Evolutionary conservation across 2,329 filamentous ascomycete species (phyloP).

Genomic region (Aspergillus calidoustus): DNA sequence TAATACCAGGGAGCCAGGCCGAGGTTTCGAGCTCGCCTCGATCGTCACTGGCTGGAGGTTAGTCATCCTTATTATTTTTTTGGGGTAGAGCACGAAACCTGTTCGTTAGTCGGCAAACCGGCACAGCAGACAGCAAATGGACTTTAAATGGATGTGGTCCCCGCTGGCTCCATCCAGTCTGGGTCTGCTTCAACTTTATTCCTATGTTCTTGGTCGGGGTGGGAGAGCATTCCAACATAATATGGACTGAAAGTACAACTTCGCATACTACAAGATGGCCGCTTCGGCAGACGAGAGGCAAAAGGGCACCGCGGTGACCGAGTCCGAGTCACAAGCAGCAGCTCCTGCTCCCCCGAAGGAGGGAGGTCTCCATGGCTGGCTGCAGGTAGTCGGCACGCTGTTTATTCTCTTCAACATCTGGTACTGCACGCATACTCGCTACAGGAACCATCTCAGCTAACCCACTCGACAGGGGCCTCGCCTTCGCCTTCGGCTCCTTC

Average conservation of each 20-base stretch:
- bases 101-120: background rate
- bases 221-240: background rate
- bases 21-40: background rate
- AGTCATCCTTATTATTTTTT: background rate
- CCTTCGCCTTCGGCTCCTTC: slow-evolving; percentile 55
- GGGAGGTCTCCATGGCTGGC: slow-evolving; percentile 28
- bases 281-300: background rate
- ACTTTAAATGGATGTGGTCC: background rate
- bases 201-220: background rate
- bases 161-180: background rate
- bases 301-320: background rate
- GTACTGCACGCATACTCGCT: slow-evolving; percentile 6
- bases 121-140: background rate
- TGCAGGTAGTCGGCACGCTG: slow-evolving; percentile 28
- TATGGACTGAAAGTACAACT: background rate
- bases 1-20: background rate
- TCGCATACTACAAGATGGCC: background rate
- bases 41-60: background rate
- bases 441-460: background rate
- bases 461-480: slow-evolving; percentile 38
- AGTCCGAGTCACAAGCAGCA: background rate
- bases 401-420: slow-evolving; percentile 32
- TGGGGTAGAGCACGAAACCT: background rate
- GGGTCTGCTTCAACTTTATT: no score
- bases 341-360: slow-evolving; percentile 18